phyloP scores from a whole-genome alignment of 495 filamentous ascomycete genomes.

The Xylaria grammica region DNA sequence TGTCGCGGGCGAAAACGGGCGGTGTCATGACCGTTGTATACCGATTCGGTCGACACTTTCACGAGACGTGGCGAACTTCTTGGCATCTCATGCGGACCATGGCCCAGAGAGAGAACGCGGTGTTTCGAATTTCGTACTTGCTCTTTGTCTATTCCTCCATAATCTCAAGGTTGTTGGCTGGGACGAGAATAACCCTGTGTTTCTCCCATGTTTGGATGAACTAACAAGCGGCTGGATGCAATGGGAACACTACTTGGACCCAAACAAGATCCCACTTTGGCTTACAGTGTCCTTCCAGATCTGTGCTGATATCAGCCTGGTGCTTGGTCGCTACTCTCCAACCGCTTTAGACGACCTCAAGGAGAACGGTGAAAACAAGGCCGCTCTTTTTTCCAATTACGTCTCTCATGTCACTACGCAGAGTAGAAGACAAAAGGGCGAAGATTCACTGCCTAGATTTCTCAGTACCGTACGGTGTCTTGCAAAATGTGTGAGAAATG shows the following conservation, averaged over 20 bases:
- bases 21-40: no score
- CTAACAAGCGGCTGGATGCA: neutral
- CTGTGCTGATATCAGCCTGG: neutral
- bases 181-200: neutral
- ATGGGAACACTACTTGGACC: neutral
- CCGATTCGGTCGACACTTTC: no score
- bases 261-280: neutral
- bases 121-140: neutral
- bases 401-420: neutral
- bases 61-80: no score
- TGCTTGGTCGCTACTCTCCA: neutral
- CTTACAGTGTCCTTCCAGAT: conserved; percentile 3
- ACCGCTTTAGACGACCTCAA: neutral
- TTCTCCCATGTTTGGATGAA: conserved; percentile 13
- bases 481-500: neutral
- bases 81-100: no score
- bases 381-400: neutral
- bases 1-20: no score
- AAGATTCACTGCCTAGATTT: no score
- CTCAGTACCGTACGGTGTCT: neutral
- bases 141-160: neutral
- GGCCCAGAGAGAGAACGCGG: neutral
- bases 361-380: neutral
- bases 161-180: neutral
- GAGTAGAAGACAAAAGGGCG: neutral